Evolutionary conservation across 2,329 filamentous ascomycete species (phyloP), one percentile per base, ranked within the genome.

Genomic region (Epichloe sylvatica): DNA sequence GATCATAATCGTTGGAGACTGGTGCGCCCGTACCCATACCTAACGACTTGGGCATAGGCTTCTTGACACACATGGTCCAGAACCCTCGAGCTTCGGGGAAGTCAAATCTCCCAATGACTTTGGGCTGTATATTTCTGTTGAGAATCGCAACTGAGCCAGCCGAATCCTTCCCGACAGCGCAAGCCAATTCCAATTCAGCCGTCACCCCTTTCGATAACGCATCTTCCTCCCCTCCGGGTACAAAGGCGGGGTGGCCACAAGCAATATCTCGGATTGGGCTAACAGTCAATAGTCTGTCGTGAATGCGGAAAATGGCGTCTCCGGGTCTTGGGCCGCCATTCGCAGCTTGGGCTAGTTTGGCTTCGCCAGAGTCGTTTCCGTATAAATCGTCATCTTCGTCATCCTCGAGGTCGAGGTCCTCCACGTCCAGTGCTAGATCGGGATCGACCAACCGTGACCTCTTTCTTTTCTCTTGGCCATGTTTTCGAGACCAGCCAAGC

Each of bases 231-330:
- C 68, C 67, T 25, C 71, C 67, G 1, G 68, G 62, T 1, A 67
- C 57, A 47, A 68, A 66, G 2, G 69, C 59, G 15, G 75, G 68
- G 54, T 75, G 77, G 21, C 88, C 87, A 41, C 89, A 69, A 3
- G 84, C 78, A 48, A 92, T 71, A 51, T 87, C 82, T 55, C 79
- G 80, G 56, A 95, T 83, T 1, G 90, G 89, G 0, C 84, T 89
- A 54, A 94, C 75, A 61, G 83, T 94, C 35, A 82, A 69, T 7
- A 97, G 70, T 8, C 72, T 74, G 64, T 97, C 91, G 59, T 92
- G 83, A 41, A 90, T 66, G 44, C 81, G 77, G 63, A 97, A 94
- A 3, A 69, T 72, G 56, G 91, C 79, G 46, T 84, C 80, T 5
- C 81, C 80, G 11, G 75, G 69, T 56, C 78, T 78, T 19, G 66